Evolutionary conservation across 176 grass and related monocot genomes (phyloP).

Genomic region (Pontederia crassipes): DNA sequence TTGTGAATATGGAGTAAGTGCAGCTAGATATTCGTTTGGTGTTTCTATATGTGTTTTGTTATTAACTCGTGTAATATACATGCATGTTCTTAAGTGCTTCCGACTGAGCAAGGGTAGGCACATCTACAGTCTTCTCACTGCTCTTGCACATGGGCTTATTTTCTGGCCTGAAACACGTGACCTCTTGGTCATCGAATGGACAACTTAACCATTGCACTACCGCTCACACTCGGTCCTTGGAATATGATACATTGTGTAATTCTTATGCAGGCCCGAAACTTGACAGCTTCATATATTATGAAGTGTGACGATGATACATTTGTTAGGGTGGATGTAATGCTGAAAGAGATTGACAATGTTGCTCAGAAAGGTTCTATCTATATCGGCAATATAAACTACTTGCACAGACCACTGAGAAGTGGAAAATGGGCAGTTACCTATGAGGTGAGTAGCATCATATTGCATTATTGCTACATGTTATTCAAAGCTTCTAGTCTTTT

Average conservation of each 20-base stretch:
- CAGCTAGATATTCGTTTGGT: neutral
- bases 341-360: constrained; percentile 50
- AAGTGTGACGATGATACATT: constrained; percentile 90
- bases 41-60: neutral
- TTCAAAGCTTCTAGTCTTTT: neutral
- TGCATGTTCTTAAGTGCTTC: neutral
- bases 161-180: too few relatives aligned
- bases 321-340: constrained; percentile 60
- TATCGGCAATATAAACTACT: constrained; percentile 72
- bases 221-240: too few relatives aligned
- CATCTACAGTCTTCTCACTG: neutral
- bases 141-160: too few relatives aligned
- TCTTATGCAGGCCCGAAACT: constrained; percentile 44
- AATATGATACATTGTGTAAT: neutral
- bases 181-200: too few relatives aligned
- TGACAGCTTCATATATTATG: constrained; percentile 73
- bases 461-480: neutral
- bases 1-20: constrained; percentile 73
- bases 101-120: too few relatives aligned
- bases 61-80: neutral
- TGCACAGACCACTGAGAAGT: constrained; percentile 66
- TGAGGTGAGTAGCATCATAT: constrained; percentile 27
- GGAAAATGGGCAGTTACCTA: constrained; percentile 87
- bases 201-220: too few relatives aligned
- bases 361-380: constrained; percentile 57